phyloP scores from a whole-genome alignment of 2,329 filamentous ascomycete genomes.

The Corinectria fuckeliana region DNA sequence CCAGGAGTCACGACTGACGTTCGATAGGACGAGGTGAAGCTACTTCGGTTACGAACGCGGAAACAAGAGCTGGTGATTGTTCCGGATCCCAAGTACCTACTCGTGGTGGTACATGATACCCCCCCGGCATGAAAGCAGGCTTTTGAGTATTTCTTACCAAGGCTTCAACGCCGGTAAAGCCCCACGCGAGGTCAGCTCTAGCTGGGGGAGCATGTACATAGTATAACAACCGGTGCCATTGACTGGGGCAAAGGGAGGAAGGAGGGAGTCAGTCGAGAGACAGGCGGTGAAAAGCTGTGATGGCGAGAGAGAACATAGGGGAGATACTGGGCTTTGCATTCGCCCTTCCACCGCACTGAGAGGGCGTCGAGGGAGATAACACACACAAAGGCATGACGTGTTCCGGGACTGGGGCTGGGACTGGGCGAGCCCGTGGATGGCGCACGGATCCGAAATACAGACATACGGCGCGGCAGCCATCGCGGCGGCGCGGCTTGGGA shows the following conservation, averaged over 20 bases:
- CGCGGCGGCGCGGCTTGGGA: neutral
- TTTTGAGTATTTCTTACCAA: slow-evolving; percentile 23
- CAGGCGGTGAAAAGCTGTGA: slow-evolving; percentile 13
- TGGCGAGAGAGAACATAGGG: neutral
- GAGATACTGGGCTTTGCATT: slow-evolving; percentile 18
- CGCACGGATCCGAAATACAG: slow-evolving; percentile 5
- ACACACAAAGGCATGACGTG: slow-evolving; percentile 11
- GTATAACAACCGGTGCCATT: slow-evolving; percentile 17
- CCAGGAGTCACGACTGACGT: slow-evolving; percentile 30
- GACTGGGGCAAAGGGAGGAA: slow-evolving; percentile 9
- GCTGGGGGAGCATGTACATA: slow-evolving; percentile 19
- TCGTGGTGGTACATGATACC: slow-evolving; percentile 84
- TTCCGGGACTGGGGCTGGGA: slow-evolving; percentile 1
- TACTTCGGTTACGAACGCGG: slow-evolving; percentile 79
- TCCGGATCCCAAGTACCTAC: slow-evolving; percentile 78
- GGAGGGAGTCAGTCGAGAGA: too few species aligned
- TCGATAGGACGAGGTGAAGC: slow-evolving; percentile 73
- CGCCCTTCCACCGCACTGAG: slow-evolving; percentile 9
- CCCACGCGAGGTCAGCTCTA: slow-evolving; percentile 17
- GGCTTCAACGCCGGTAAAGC: slow-evolving; percentile 18
- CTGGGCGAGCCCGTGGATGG: neutral
- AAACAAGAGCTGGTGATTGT: slow-evolving; percentile 87
- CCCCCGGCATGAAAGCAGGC: slow-evolving; percentile 62
- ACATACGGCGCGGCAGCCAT: slow-evolving; percentile 3
- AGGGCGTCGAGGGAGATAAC: slow-evolving; percentile 22